Percentiles rank a stretch among this genome's conserved stretches.
phyloP scores from a whole-genome alignment of 1,284 basidiomycete species.

The Tilletia setariae region DNA sequence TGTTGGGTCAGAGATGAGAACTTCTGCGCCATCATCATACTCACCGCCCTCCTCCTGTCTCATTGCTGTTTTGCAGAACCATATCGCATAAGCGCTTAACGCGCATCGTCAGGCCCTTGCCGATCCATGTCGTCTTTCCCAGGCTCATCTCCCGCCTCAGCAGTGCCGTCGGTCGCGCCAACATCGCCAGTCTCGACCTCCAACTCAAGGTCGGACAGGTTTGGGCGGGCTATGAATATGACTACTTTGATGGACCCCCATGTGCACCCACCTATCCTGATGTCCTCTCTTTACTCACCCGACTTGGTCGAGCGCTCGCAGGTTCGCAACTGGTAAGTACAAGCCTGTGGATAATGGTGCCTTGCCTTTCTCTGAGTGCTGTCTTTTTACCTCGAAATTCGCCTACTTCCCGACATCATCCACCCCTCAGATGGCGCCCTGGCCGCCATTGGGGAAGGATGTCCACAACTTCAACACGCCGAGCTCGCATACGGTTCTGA shows the following conservation, averaged over 20 bases:
- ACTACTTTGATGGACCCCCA: background rate
- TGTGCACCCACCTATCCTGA: background rate
- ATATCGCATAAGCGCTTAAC: too few species aligned
- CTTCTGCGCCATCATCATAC: too few species aligned
- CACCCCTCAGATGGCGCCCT: background rate
- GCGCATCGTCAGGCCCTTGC: too few species aligned
- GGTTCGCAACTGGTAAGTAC: background rate
- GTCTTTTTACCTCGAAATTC: background rate
- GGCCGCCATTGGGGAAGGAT: background rate
- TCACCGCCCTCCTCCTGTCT: too few species aligned
- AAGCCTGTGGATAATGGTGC: too few species aligned
- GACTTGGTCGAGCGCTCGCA: background rate
- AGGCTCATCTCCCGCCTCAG: conserved; percentile 3
- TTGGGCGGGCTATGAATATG: background rate
- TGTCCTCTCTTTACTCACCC: background rate
- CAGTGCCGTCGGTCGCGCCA: background rate
- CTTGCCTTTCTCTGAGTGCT: too few species aligned
- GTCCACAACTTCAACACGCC: background rate
- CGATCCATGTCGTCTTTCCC: too few species aligned
- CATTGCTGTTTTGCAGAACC: too few species aligned
- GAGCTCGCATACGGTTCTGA: background rate
- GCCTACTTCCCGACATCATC: background rate
- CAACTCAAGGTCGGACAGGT: background rate
- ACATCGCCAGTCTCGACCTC: background rate
- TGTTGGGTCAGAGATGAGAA: too few species aligned